Evolutionary conservation across 345 rosid species (phyloP).

Genomic region (Citrus maxima): DNA sequence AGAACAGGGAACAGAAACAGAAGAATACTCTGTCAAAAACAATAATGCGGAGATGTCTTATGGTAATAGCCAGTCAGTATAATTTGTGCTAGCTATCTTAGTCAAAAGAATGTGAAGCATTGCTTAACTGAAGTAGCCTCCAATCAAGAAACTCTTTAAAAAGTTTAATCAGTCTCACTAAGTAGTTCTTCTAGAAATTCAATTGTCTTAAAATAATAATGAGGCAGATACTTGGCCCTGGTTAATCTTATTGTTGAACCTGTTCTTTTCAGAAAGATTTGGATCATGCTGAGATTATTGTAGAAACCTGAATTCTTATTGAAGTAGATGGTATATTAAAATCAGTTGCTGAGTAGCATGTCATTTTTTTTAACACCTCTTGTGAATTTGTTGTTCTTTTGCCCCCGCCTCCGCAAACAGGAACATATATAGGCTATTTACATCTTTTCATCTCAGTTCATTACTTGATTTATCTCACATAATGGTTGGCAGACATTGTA

Average conservation of each 20-base stretch:
- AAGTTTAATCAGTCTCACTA: not conserved
- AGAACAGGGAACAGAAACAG: constrained; percentile 50
- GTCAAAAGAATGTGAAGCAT: not conserved
- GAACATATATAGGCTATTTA: not conserved
- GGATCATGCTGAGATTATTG: not conserved
- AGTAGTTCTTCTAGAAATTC: not conserved
- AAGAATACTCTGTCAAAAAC: constrained; percentile 29
- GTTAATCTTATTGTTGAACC: not conserved
- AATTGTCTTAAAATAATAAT: not conserved
- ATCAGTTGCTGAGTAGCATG: not conserved
- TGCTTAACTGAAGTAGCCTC: not conserved
- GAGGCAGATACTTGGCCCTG: not conserved
- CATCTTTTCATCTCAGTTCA: not conserved
- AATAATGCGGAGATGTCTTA: constrained; percentile 34
- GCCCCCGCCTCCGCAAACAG: too few relatives aligned
- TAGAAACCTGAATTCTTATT: not conserved
- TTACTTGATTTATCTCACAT: not conserved
- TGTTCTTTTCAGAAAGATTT: not conserved
- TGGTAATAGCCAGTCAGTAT: constrained; percentile 54
- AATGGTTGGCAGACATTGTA: not conserved
- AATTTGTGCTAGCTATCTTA: constrained; percentile 7
- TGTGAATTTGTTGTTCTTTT: not conserved
- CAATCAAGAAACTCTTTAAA: not conserved
- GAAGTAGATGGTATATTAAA: not conserved
- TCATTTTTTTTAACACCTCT: not conserved